Conservation (phyloP, 805 yeast genomes). For the Diddensiella santjacobensis region DNA sequence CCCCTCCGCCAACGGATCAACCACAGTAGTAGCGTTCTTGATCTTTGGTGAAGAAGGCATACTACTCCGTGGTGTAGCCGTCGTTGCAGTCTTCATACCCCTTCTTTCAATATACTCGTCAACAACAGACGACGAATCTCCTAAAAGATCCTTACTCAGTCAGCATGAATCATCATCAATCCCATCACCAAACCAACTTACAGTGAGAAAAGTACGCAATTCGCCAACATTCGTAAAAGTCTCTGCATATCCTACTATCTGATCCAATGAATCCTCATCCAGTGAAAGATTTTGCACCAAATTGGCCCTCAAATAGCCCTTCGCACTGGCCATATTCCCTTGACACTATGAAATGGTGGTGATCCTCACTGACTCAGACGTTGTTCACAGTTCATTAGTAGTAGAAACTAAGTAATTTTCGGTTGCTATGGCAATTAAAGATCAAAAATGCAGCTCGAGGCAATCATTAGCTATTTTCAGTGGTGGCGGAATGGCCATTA, state of each 20-base stretch:
- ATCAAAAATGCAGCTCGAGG: no score
- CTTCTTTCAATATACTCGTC: not conserved
- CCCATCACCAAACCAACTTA: not conserved
- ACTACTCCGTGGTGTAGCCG: no score
- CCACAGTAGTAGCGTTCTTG: not conserved
- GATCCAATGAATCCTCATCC: constrained; percentile 10
- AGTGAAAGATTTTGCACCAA: constrained; percentile 3
- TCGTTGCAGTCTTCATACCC: not conserved
- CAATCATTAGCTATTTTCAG: no score
- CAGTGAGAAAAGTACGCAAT: constrained; percentile 1
- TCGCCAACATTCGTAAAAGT: constrained; percentile 1
- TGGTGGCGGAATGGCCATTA: no score
- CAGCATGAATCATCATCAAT: not conserved
- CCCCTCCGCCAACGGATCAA: not conserved
- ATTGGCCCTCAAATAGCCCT: constrained; percentile 1
- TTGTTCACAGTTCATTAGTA: no score
- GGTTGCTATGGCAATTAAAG: no score
- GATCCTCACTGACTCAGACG: no score
- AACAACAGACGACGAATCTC: not conserved
- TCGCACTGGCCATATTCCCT: no score
- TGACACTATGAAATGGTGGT: no score
- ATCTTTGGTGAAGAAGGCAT: not conserved
- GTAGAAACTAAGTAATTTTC: no score
- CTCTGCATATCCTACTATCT: constrained; percentile 9
- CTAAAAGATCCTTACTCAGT: not conserved